Percentiles rank a stretch among this genome's conserved stretches.
Evolutionary conservation across 1,284 basidiomycete species (phyloP).

Genomic region (Irpex sp.): DNA sequence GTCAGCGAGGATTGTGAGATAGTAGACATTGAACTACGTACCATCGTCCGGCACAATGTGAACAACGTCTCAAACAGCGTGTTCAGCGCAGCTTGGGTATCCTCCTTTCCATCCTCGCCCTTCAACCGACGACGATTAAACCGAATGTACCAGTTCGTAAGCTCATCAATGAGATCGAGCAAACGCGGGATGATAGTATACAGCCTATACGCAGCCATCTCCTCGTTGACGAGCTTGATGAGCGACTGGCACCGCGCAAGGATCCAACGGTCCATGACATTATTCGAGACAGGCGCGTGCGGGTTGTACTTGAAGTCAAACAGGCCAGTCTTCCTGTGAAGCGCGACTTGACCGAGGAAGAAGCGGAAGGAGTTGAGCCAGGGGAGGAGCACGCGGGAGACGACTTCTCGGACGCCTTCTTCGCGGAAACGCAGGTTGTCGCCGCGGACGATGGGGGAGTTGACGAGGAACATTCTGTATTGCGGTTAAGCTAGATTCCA

Average conservation of each 20-base stretch:
- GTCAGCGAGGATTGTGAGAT: conserved; percentile 5
- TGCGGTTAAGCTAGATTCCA: background rate
- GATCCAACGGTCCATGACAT: conserved; percentile 99
- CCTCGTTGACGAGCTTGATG: conserved; percentile 87
- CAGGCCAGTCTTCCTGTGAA: conserved; percentile 83
- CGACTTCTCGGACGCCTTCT: conserved; percentile 95
- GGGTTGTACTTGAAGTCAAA: conserved; percentile 87
- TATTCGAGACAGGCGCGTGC: conserved; percentile 80
- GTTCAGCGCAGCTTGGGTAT: conserved; percentile 89
- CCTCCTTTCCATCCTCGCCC: conserved; percentile 90
- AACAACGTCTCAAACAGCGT: conserved; percentile 95
- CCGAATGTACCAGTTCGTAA: conserved; percentile 99
- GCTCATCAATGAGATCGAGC: conserved; percentile 89
- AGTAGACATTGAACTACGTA: conserved; percentile 33
- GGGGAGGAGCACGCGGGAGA: conserved; percentile 93
- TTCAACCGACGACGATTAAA: conserved; percentile 97
- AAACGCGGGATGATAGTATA: conserved; percentile 97
- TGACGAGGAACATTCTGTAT: conserved; percentile 92
- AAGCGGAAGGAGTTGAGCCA: conserved; percentile 99
- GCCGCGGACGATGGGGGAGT: conserved; percentile 97
- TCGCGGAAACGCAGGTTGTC: conserved; percentile 98
- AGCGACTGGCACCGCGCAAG: conserved; percentile 95
- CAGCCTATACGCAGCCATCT: conserved; percentile 98
- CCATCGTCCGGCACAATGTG: conserved; percentile 94
- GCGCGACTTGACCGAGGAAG: conserved; percentile 93